Evolutionary conservation across 2,329 filamentous ascomycete species (phyloP).

Genomic region (Hortaea werneckii): DNA sequence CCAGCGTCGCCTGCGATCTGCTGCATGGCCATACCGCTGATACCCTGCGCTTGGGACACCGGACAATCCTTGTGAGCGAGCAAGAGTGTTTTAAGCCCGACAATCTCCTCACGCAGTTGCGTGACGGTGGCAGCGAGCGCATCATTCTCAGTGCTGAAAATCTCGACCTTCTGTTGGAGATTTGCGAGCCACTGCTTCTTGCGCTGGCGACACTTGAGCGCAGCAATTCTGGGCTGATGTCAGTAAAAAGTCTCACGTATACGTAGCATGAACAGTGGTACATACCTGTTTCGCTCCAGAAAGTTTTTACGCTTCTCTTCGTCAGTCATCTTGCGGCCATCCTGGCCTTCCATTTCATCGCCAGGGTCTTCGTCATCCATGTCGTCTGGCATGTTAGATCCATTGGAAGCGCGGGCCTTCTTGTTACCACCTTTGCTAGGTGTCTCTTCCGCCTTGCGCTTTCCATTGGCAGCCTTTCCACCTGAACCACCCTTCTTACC

Average conservation of each 20-base stretch:
- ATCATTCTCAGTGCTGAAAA: conserved; percentile 88
- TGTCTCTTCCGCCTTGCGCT: conserved; percentile 70
- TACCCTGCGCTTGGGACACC: conserved; percentile 75
- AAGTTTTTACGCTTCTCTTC: conserved; percentile 99
- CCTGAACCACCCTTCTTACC: conserved; percentile 49
- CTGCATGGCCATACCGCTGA: conserved; percentile 44
- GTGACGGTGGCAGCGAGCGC: conserved; percentile 73
- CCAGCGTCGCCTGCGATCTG: conserved; percentile 35
- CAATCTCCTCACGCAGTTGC: conserved; percentile 79
- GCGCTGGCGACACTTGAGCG: conserved; percentile 89
- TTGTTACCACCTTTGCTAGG: conserved; percentile 59
- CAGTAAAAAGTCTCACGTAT: conserved; percentile 11
- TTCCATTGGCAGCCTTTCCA: conserved; percentile 49
- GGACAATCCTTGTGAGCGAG: conserved; percentile 95
- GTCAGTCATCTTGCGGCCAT: conserved; percentile 84
- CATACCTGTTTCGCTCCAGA: conserved; percentile 86
- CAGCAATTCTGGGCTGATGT: conserved; percentile 61
- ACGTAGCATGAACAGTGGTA: conserved; percentile 7
- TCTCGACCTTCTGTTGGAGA: conserved; percentile 85
- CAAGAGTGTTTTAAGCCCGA: conserved; percentile 85
- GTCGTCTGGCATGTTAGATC: conserved; percentile 36
- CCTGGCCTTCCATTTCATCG: conserved; percentile 29
- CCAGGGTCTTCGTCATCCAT: conserved; percentile 34
- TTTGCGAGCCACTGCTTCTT: conserved; percentile 99
- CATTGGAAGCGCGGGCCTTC: conserved; percentile 55